Percentiles rank a stretch among this genome's conserved stretches.
These are phyloP conservation scores for Nevesoporus exiguus DNA, from an alignment of 768 basidiomycete genomes.

Conservation along the genomic window DNA sequence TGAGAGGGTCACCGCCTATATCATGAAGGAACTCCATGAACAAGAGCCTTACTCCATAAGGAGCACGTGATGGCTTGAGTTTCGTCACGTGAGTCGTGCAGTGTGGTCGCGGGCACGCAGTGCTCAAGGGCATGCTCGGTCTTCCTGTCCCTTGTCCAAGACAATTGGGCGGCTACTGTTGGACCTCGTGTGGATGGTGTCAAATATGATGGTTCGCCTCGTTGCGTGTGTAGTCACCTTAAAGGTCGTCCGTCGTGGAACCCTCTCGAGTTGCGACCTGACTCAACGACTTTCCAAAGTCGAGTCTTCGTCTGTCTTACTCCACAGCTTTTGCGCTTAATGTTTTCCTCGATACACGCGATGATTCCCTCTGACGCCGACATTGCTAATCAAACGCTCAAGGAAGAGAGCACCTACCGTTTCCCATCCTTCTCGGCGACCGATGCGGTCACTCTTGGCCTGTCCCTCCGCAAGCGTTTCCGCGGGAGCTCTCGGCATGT, in stretches of 20 bases:
- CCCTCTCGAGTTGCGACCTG: not conserved
- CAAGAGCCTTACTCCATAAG: not conserved
- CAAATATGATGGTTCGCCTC: not conserved
- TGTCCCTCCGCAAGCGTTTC: constrained; percentile 83
- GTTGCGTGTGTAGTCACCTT: not conserved
- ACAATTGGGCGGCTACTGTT: not conserved
- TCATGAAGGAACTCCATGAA: constrained; percentile 83
- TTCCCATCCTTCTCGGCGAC: constrained; percentile 72
- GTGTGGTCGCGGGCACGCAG: too few species aligned
- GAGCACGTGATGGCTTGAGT: constrained; percentile 26
- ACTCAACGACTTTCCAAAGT: not conserved
- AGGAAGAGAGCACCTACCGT: constrained; percentile 66
- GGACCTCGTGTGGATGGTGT: not conserved
- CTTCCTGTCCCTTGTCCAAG: too few species aligned
- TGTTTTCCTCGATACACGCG: constrained; percentile 63
- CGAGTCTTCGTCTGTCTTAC: constrained; percentile 4
- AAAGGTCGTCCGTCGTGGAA: not conserved
- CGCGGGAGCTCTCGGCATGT: constrained; percentile 64
- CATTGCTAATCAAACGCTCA: constrained; percentile 64
- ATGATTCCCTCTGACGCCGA: constrained; percentile 70
- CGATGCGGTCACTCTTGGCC: constrained; percentile 77
- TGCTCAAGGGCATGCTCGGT: too few species aligned
- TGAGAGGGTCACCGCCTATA: constrained; percentile 65
- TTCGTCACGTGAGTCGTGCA: constrained; percentile 32
- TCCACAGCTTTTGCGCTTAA: constrained; percentile 24